phyloP scores from a whole-genome alignment of 2,329 filamentous ascomycete species.

The Meredithiella fracta region DNA sequence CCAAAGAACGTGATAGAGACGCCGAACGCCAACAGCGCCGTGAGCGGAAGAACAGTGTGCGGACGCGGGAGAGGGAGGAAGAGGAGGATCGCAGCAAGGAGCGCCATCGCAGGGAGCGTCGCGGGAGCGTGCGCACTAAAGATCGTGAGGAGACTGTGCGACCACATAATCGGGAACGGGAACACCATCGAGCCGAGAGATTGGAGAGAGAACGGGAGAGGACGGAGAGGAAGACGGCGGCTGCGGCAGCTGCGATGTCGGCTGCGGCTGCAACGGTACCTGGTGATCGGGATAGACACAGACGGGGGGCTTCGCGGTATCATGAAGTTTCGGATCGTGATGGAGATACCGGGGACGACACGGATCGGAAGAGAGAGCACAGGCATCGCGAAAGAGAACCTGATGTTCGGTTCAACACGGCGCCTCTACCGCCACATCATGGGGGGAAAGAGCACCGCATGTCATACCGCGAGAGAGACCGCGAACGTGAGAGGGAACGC shows the following conservation, averaged over 20 bases:
- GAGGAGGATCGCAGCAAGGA: constrained; percentile 15
- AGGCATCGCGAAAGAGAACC: constrained; percentile 13
- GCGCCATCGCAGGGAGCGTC: constrained; percentile 12
- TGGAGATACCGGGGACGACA: constrained; percentile 15
- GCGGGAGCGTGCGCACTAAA: constrained; percentile 9
- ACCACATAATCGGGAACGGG: constrained; percentile 10
- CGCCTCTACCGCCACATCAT: neutral
- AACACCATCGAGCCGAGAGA: constrained; percentile 14
- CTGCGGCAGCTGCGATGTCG: constrained; percentile 10
- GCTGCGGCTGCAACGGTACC: neutral
- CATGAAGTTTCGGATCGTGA: constrained; percentile 14
- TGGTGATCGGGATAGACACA: neutral
- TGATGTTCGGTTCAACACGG: constrained; percentile 10
- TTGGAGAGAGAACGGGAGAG: constrained; percentile 13
- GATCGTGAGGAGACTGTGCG: constrained; percentile 11
- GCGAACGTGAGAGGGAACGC: constrained; percentile 1
- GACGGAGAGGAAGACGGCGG: constrained; percentile 10
- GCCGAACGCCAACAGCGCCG: constrained; percentile 6
- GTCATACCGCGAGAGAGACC: constrained; percentile 5
- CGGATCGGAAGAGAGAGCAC: constrained; percentile 15
- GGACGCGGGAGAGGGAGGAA: constrained; percentile 10
- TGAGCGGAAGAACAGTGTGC: constrained; percentile 13
- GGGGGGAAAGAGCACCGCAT: neutral
- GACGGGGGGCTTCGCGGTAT: constrained; percentile 2
- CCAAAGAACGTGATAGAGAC: constrained; percentile 6